These are phyloP conservation scores for Diaporthe destruens DNA, from an alignment of 2,329 filamentous ascomycete species.

Conservation along the genomic window DNA sequence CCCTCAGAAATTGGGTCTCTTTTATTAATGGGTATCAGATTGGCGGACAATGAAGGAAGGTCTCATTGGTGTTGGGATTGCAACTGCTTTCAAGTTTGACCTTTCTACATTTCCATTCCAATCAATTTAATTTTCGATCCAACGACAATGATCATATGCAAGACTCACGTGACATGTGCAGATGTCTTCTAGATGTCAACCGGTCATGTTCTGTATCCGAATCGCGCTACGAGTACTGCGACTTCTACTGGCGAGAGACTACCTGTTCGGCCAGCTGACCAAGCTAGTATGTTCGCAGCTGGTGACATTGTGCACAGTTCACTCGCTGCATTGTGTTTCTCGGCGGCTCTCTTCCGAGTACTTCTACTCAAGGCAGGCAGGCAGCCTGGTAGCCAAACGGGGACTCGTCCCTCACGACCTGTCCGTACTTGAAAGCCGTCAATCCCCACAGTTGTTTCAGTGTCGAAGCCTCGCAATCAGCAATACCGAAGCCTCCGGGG, in stretches of 20 bases:
- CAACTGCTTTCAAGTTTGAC: constrained; percentile 3
- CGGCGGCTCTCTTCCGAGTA: no score
- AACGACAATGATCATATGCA: no score
- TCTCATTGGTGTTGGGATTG: not conserved
- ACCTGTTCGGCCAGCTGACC: not conserved
- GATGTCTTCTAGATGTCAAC: not conserved
- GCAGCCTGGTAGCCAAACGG: not conserved
- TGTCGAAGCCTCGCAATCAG: not conserved
- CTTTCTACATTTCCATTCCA: constrained; percentile 4
- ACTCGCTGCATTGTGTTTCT: not conserved
- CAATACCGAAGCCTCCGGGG: not conserved
- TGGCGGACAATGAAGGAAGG: not conserved
- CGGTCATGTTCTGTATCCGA: not conserved
- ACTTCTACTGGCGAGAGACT: no score
- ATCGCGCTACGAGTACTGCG: not conserved
- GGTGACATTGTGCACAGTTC: not conserved
- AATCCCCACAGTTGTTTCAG: not conserved
- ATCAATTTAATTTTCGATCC: no score
- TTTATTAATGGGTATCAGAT: not conserved
- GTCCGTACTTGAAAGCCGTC: not conserved
- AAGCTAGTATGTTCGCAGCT: not conserved
- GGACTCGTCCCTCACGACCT: not conserved
- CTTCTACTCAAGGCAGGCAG: not conserved
- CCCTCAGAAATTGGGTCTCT: not conserved
- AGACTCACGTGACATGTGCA: not conserved